These are phyloP conservation scores for Lagenidium giganteum DNA, from an alignment of 352 stramenopile genomes.

Conservation along the genomic window DNA sequence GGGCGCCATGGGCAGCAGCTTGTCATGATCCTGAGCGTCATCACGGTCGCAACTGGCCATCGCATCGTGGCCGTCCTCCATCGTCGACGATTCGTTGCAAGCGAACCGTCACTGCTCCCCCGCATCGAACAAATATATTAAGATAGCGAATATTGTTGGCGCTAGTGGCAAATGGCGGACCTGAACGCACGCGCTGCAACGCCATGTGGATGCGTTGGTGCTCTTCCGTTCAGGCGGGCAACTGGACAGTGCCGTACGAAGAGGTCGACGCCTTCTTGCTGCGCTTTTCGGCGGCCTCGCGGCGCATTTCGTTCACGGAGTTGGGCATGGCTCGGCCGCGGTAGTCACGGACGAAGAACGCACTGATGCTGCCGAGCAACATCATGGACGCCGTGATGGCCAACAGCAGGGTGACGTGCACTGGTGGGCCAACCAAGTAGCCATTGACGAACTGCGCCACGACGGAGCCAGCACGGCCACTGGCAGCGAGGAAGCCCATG, in stretches of 20 bases:
- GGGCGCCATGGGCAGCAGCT: conserved; percentile 41
- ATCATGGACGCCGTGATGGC: conserved; percentile 76
- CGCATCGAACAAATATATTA: too few relatives aligned
- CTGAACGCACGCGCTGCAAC: too few relatives aligned
- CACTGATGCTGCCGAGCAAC: conserved; percentile 63
- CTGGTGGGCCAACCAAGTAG: conserved; percentile 66
- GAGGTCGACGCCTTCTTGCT: conserved; percentile 2
- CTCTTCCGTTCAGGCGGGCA: too few relatives aligned
- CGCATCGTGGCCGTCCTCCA: too few relatives aligned
- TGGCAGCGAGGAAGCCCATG: conserved; percentile 84
- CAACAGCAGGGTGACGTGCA: conserved; percentile 75
- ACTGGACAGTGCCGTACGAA: too few relatives aligned
- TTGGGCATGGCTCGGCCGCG: conserved; percentile 44
- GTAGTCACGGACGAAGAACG: conserved; percentile 49
- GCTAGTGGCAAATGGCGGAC: too few relatives aligned
- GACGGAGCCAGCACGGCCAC: conserved; percentile 81
- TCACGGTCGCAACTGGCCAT: too few relatives aligned
- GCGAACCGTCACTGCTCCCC: too few relatives aligned
- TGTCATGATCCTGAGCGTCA: too few relatives aligned
- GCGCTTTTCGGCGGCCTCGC: conserved; percentile 9
- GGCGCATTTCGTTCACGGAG: conserved; percentile 56
- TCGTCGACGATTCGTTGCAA: too few relatives aligned
- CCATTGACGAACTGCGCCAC: conserved; percentile 90
- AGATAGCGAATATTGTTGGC: too few relatives aligned
- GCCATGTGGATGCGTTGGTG: too few relatives aligned